Evolutionary conservation across 345 rosid species (phyloP).

Genomic region (Murraya koenigii): DNA sequence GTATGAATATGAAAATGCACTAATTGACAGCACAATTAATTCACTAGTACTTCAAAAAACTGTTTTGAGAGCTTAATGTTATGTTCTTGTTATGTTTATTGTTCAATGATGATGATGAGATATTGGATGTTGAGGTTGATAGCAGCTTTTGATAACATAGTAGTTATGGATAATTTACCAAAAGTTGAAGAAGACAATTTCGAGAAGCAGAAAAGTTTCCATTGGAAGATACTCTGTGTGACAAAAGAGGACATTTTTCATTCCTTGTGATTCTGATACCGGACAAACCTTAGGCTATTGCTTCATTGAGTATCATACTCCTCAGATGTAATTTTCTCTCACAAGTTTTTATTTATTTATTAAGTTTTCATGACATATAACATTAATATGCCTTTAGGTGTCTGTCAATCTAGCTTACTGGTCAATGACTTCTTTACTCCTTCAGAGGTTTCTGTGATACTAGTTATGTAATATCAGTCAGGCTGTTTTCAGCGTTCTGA

Average conservation of each 20-base stretch:
- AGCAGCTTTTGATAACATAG: conserved; percentile 26
- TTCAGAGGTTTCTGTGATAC: not conserved
- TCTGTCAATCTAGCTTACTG: no score
- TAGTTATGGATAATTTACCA: conserved; percentile 36
- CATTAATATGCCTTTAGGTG: no score
- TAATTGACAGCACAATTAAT: not conserved
- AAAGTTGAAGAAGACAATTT: conserved; percentile 34
- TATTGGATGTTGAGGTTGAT: conserved; percentile 27
- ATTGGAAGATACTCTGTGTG: conserved; percentile 32
- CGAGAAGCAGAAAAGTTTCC: conserved; percentile 33
- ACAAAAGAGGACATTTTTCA: conserved; percentile 37
- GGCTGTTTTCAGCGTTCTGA: not conserved
- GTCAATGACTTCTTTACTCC: no score
- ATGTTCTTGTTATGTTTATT: not conserved
- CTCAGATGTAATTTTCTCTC: conserved; percentile 24
- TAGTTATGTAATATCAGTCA: not conserved
- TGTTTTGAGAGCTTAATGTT: not conserved
- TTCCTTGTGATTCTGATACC: conserved; percentile 31
- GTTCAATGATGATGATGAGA: conserved; percentile 30
- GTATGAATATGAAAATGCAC: not conserved
- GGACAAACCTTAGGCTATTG: conserved; percentile 27
- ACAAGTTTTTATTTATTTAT: not conserved
- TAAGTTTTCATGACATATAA: no score
- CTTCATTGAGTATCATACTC: conserved; percentile 33
- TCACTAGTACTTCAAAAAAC: not conserved